A percentile compares a stretch with the other conserved stretches of the same genome.
Conservation (phyloP, 768 basidiomycete species). For the Boletus vermiculosoides region DNA sequence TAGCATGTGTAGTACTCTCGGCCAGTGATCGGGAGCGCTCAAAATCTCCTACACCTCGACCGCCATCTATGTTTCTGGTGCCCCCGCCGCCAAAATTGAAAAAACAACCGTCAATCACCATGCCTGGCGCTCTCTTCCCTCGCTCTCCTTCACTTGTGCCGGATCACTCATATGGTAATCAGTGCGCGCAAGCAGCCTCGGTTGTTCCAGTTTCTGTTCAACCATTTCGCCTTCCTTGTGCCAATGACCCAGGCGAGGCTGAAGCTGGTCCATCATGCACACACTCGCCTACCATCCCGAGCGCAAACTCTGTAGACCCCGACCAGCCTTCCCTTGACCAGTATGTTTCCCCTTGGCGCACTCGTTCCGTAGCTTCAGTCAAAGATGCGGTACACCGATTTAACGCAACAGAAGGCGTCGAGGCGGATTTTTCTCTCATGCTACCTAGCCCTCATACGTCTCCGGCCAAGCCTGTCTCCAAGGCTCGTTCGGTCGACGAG, state of each 20-base stretch:
- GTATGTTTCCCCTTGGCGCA: slow-evolving; percentile 33
- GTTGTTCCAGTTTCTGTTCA: neutral
- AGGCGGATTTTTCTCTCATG: slow-evolving; percentile 52
- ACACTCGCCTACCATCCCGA: slow-evolving; percentile 4
- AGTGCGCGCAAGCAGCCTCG: neutral
- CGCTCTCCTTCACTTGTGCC: slow-evolving; percentile 68
- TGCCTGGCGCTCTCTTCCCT: slow-evolving; percentile 79
- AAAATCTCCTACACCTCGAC: slow-evolving; percentile 16
- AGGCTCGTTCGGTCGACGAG: slow-evolving; percentile 23
- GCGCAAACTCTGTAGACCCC: neutral
- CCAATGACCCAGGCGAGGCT: neutral
- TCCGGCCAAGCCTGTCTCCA: slow-evolving; percentile 29
- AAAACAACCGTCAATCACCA: slow-evolving; percentile 49
- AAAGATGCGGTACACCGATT: slow-evolving; percentile 52
- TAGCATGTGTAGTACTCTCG: slow-evolving; percentile 19
- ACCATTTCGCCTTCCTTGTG: neutral
- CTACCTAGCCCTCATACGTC: slow-evolving; percentile 45
- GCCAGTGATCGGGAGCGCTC: slow-evolving; percentile 22
- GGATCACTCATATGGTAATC: slow-evolving; percentile 19
- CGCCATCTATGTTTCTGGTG: slow-evolving; percentile 14
- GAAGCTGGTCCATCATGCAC: slow-evolving; percentile 19
- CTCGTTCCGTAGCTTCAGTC: slow-evolving; percentile 41
- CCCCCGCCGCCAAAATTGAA: slow-evolving; percentile 34
- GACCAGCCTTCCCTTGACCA: slow-evolving; percentile 10
- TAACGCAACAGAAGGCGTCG: slow-evolving; percentile 38